Base-by-base conservation (phyloP, 2,329 filamentous ascomycete species). In the Fusarium penzigii region DNA sequence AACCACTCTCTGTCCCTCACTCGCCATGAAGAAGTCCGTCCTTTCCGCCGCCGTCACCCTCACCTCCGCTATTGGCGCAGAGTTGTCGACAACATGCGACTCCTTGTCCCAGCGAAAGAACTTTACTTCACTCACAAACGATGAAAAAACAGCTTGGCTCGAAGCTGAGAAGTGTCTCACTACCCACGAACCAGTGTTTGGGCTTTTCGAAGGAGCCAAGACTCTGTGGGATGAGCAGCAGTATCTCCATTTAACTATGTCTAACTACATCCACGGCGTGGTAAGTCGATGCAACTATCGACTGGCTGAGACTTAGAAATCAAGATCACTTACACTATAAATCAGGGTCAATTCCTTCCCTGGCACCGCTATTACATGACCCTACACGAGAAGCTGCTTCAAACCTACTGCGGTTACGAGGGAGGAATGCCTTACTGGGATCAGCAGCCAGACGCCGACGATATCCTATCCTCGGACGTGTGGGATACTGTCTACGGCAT, bases 351-450 rank as follows among this genome's bases (percentile, higher is more conserved):
- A 11, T 51, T 51, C 14, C 10, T 56, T 16, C 48, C 54, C n/a
- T 56, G 44, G 43, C 51, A 53, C n/a, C 50, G 53, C 20, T 53
- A 53, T 41, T 49, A 50, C 25, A 48, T 56, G 44, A 46, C 50
- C 10, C 38, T 44, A 5, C 51, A 56, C 16, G 50, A 53, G 43
- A 42, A 53, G 20, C 43, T 53, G 3, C 53, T 53, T 17, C 44
- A 50, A 34, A 46, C 46, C 9, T 44, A 53, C 16, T 56, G 53
- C 9, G 50, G 50, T 12, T 53, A 56, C 10, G 29, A 44, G 16
- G 53, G 53, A 17, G 53, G 42, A 17, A 50, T 50, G 40, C 51
- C 53, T 10, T 56, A 53, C 41, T 56, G 50, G 51, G 42, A 56
- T 17, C 50, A 56, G 25, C 41, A 50, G 5, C 48, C 48, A 25